Base-by-base conservation (phyloP, 2,329 filamentous ascomycete genomes). In the Exophiala xenobiotica region DNA sequence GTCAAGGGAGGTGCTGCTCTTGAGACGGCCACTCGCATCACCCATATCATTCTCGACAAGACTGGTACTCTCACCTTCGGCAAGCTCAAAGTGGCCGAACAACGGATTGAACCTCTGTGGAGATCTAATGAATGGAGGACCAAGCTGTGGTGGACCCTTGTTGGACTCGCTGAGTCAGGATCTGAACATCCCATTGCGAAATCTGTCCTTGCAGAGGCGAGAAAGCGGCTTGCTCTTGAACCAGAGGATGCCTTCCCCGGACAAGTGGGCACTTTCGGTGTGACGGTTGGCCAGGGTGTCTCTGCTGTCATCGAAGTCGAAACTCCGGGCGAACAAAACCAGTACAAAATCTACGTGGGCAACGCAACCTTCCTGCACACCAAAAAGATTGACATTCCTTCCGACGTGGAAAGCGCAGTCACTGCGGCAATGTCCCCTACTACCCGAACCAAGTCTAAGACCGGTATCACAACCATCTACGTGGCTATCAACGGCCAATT, bases 131-230 rank as follows among this genome's bases (percentile, higher is more conserved):
- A 86, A 24, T 82, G 80, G 76, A 82, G 82, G 50, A 82, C 80
- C 53, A 83, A 83, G 26, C 77, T 95, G 3, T 99, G 92, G 92
- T 99, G 93, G 93, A 83, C 88, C n/a, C 79, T 96, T 54, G 83
- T 99, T 50, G 93, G 91, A 38, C 83, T 97, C n/a, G 87, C 92
- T 0, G 93, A 99, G 73, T 90, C 90, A 81, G 88, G 89, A 59
- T 96, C 90, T 64, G 93, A 99, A 70, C 93, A 99, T 66, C 93
- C 93, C 1, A 88, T 97, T 50, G 93, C 91, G n/a, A 89, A 85
- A 63, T 92, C 93, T 11, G 88, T 97, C 45, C 75, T 95, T 4
- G 71, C 73, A 1, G 83, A 84, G 22, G 90, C 92, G 3, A 91
- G 88, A 61, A 75, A 80, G 1, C 82, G 92, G 66, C 82, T 96